These are phyloP conservation scores for Flaveria robusta DNA, from an alignment of 129 eudicot genomes.

Conservation along the genomic window DNA sequence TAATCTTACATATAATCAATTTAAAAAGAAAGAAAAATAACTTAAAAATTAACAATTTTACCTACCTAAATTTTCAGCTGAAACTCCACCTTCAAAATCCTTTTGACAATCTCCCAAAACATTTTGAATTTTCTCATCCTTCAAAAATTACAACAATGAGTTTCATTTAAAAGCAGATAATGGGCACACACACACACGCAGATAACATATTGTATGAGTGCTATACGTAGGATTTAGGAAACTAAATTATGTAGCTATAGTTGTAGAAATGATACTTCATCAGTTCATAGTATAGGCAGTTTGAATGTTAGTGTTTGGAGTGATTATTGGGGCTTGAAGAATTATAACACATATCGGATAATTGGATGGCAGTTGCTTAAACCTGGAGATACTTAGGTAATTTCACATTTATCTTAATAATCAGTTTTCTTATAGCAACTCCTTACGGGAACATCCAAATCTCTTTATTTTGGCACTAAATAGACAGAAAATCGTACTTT, in stretches of 20 bases:
- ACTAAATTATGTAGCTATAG: too few relatives aligned
- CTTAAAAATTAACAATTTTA: constrained; percentile 14
- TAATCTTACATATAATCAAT: constrained; percentile 10
- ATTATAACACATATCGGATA: too few relatives aligned
- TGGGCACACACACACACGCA: not conserved
- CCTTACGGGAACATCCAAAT: not conserved
- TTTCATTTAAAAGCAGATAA: constrained; percentile 1
- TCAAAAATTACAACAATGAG: constrained; percentile 29
- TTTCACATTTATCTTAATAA: not conserved
- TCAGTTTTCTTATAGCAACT: constrained; percentile 7
- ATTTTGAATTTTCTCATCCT: constrained; percentile 90
- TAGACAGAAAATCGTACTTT: not conserved
- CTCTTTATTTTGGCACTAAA: not conserved
- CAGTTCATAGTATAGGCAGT: not conserved
- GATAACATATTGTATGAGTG: too few relatives aligned
- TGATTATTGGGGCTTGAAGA: not conserved
- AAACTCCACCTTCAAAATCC: constrained; percentile 90
- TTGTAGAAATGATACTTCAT: too few relatives aligned
- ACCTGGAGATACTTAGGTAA: not conserved
- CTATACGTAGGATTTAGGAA: too few relatives aligned
- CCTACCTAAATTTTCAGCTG: constrained; percentile 94
- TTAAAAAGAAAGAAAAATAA: not conserved
- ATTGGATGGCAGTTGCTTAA: not conserved
- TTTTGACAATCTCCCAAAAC: constrained; percentile 87
- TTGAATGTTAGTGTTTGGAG: not conserved